phyloP scores from a whole-genome alignment of 2,329 filamentous ascomycete species.

The Phyllosticta citriasiana region DNA sequence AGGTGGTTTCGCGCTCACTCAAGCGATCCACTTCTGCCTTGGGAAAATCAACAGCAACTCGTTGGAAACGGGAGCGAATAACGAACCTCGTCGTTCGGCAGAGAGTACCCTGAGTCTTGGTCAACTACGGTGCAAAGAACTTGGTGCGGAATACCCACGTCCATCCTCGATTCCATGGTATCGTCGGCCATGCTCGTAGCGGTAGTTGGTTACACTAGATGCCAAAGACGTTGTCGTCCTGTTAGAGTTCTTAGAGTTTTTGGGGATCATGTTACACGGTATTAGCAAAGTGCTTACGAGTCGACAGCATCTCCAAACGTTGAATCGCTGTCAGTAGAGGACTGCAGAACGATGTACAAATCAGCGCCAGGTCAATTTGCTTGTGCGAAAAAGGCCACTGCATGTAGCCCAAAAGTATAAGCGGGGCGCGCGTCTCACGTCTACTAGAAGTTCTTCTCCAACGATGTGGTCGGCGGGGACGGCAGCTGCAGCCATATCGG shows the following conservation, averaged over 20 bases:
- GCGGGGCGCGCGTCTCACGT: neutral
- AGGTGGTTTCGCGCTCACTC: conserved; percentile 1
- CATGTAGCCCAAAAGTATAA: neutral
- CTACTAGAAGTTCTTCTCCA: conserved; percentile 5
- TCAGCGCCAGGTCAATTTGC: neutral
- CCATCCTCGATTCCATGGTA: conserved; percentile 11
- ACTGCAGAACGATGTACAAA: neutral
- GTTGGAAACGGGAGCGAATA: neutral
- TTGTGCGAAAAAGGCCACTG: neutral
- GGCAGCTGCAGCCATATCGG: neutral
- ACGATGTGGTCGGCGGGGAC: conserved; percentile 1
- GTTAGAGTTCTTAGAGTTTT: neutral
- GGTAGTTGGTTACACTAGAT: conserved; percentile 7
- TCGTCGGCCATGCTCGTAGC: conserved; percentile 9
- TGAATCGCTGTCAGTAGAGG: conserved; percentile 3
- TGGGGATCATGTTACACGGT: neutral
- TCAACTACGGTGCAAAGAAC: neutral
- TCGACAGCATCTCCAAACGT: conserved; percentile 5
- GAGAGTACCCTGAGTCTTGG: conserved; percentile 13
- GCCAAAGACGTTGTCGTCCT: conserved; percentile 11
- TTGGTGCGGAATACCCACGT: neutral
- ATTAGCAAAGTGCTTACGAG: neutral
- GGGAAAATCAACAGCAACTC: neutral
- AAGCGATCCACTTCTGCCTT: conserved; percentile 18
- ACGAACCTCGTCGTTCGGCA: conserved; percentile 18